phyloP scores from a whole-genome alignment of 2,329 filamentous ascomycete genomes.

The Ceratocystis destructans region DNA sequence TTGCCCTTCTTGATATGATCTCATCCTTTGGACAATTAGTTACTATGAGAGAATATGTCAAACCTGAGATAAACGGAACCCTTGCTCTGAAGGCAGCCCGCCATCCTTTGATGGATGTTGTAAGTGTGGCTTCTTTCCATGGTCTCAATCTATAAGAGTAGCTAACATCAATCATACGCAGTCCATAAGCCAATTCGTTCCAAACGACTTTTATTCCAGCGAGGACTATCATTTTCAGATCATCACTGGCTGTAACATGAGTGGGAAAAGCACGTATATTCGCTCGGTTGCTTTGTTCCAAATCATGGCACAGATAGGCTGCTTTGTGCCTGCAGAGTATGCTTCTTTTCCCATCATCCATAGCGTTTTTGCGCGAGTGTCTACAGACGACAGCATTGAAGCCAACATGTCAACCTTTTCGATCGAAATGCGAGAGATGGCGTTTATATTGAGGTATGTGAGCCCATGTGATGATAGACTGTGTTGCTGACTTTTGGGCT shows the following conservation, averaged over 20 bases:
- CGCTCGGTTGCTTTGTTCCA: constrained; percentile 68
- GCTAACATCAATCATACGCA: not conserved
- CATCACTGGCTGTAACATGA: constrained; percentile 96
- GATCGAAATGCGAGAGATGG: constrained; percentile 89
- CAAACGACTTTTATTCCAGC: constrained; percentile 81
- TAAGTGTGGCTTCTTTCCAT: constrained; percentile 21
- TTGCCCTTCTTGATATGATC: constrained; percentile 80
- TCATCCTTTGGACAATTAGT: constrained; percentile 61
- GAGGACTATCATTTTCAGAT: constrained; percentile 76
- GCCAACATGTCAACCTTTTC: constrained; percentile 89
- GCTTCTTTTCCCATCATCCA: constrained; percentile 68
- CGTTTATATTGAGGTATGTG: constrained; percentile 61
- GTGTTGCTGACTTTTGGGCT: not conserved
- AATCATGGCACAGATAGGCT: constrained; percentile 88
- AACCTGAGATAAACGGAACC: constrained; percentile 54
- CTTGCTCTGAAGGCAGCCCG: constrained; percentile 60
- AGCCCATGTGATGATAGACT: not conserved
- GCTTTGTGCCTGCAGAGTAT: constrained; percentile 75
- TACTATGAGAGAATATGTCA: constrained; percentile 44
- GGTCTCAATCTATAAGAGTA: too few species aligned
- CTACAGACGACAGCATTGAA: constrained; percentile 76
- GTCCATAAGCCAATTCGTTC: constrained; percentile 50
- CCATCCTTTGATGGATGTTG: constrained; percentile 66
- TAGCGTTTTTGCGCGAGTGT: constrained; percentile 76
- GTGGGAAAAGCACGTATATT: constrained; percentile 92